Base-by-base conservation (phyloP, 1,139 yeast genomes). In the Blastobotrys elegans region DNA sequence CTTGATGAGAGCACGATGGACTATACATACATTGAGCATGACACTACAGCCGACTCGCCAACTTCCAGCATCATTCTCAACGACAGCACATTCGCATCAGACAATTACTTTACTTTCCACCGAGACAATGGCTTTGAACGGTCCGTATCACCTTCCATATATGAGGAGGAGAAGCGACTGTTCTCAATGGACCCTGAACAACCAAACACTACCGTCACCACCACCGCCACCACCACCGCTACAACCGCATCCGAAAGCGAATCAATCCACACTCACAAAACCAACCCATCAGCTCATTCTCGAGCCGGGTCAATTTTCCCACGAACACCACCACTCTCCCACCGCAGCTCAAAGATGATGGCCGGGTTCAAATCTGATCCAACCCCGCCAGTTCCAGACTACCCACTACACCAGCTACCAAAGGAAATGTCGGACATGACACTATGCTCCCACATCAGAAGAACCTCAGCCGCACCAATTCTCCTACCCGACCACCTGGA, bases 341-440 rank as follows among this genome's bases (percentile, higher is more conserved):
- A 37, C 26, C 47, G 47, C 13, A 26, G 34, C 16, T 44, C 47
- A 32, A 14, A 30, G 31, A 38, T 37, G 38, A 24, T 24, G 27
- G 27, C 27, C 27, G 27, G 27, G 27, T 44, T 44, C 33, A 31
- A 24, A 29, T 16, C 48, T 18, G 37, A 29, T 20, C 42, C 42
- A 4, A 20, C 27, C 13, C 42, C 42, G 7, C 42, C 42, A 20
- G 20, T 37, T 16, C 31, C 35, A 5, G n/a, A 34, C 4, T 32
- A 32, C 8, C 36, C 16, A 8, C n/a, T 34, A 3, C 22, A 16
- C 21, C 16, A 34, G 24, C n/a, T 34, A 5, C 22, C 38, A 16
- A 16, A 18, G 13, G 38, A 34, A 5, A 5, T 7, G 24, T 18
- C 26, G 21, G 38, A 34, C 13, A 11, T 10, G 38, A 34, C 38